Evolutionary conservation across 768 basidiomycete genomes (phyloP), one percentile per base, ranked within the genome.

Genomic region (Collybiopsis luxurians): DNA sequence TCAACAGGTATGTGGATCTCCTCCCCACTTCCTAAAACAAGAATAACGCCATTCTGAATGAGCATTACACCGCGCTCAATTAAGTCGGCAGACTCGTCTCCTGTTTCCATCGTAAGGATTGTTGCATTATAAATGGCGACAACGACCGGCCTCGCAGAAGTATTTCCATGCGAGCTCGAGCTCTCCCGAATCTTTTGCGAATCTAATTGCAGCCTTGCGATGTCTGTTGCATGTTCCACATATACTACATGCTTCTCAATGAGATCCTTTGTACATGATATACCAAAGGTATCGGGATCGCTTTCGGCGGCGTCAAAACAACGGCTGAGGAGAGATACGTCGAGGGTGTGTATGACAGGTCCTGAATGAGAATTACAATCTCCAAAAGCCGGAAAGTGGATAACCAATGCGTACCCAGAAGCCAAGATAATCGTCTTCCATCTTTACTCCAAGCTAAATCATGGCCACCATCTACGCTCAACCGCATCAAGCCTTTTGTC

Each of bases 381-480:
- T 55, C 7, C 51, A 40, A 24, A 38, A 19, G 23, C 4, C 15
- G 9, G 15, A n/a, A 36, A 38, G 11, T 4, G 19, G 12, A 36
- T n/a, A 17, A 28, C 38, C 13, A 26, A 26, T 23, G 24, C 19
- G 5, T 64, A 87, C 89, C 89, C 24, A 90, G 74, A 68, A 90
- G 79, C 89, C 89, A 90, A 58, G 88, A 86, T 30, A 90, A 55
- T 27, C 72, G 82, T 53, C 74, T 80, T 10, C 89, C 87, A 65
- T 89, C 84, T 17, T 78, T 64, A 30, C 80, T 86, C 73, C 81
- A 85, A 2, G 81, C 76, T 31, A 90, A 64, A 64, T 85, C 84
- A 62, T 90, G 89, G 0, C 87, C 89, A 17, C 89, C 89, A 66
- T 89, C 85, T 58, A 87, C 63, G 62, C 87, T 89, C 58, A 90